Evolutionary conservation across 2,329 filamentous ascomycete species (phyloP), one percentile per base, ranked within the genome.

Genomic region (Fusarium piperis): DNA sequence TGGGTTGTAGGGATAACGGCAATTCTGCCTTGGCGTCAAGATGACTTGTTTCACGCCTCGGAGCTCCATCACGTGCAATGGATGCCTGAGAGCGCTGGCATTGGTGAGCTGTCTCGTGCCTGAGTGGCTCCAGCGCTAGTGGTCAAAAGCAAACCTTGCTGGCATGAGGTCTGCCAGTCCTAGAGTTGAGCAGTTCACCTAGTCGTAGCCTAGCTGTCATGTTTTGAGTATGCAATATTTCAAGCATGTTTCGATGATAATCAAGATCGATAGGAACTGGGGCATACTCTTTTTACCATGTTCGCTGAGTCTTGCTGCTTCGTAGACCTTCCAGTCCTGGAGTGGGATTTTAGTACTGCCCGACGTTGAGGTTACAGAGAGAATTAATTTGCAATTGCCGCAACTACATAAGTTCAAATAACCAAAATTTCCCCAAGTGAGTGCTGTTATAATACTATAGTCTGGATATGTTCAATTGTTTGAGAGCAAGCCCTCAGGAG

Each of bases 11-110:
- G 44, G 44, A 11, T 51, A 30, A 18, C 44, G 26, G 26, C 44
- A 51, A 30, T 18, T 51, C 44, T 51, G 44, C 44, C 44, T 51
- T 51, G 44, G 44, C 44, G 44, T 30, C 26, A 32, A 30, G 44
- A 51, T 51, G 26, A 30, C 16, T 30, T 48, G 41, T 30, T 18
- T n/a, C 26, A 18, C 11, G 15, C 16, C 44, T 30, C 26, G 26
- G 12, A 16, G 6, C 16, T 13, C 18, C 10, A 51, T 51, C 44
- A 51, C 44, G 44, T 51, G 44, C 44, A 18, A 51, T 30, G 16
- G 26, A 18, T 51, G 23, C 44, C 44, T 48, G 16, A 15, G 7
- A 48, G 20, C 41, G 41, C 23, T 28, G 23, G 41, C 15, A 16
- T 28, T 51, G 26, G 44, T 51, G 44, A 48, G 15, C n/a, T 48